Conservation (phyloP, 2,329 filamentous ascomycete genomes). For the Keithomyces neogunnii region DNA sequence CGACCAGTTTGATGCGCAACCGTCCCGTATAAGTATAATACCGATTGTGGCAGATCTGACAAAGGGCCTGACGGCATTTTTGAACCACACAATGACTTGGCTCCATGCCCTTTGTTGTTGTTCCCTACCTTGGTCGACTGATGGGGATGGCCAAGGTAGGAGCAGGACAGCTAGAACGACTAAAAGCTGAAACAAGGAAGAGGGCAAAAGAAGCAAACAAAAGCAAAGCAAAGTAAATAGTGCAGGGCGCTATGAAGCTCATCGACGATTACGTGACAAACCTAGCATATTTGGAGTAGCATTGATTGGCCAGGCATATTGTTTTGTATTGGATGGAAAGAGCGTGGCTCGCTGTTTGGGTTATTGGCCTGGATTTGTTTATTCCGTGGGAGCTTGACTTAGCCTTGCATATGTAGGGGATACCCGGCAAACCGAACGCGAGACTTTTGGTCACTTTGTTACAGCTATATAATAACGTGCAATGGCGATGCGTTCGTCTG, state of each 20-base stretch:
- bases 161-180: too few relatives aligned
- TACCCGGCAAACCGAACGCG: not conserved
- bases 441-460: not conserved
- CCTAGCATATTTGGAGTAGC: not conserved
- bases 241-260: too few relatives aligned
- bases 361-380: not conserved
- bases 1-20: conserved; percentile 30
- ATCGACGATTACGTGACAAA: not conserved
- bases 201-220: not conserved
- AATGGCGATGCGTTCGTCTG: too few relatives aligned
- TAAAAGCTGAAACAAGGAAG: not conserved
- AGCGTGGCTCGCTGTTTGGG: not conserved
- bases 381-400: not conserved
- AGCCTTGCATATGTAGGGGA: not conserved
- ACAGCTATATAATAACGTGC: too few relatives aligned
- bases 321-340: not conserved
- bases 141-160: too few relatives aligned
- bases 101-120: too few relatives aligned
- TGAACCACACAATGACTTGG: not conserved
- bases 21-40: conserved; percentile 11
- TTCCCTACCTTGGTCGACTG: too few relatives aligned
- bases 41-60: not conserved
- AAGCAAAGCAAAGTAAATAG: not conserved
- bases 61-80: not conserved
- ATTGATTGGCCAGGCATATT: not conserved